Base-by-base conservation (phyloP, 768 basidiomycete species). In the Mrakia gelida region DNA sequence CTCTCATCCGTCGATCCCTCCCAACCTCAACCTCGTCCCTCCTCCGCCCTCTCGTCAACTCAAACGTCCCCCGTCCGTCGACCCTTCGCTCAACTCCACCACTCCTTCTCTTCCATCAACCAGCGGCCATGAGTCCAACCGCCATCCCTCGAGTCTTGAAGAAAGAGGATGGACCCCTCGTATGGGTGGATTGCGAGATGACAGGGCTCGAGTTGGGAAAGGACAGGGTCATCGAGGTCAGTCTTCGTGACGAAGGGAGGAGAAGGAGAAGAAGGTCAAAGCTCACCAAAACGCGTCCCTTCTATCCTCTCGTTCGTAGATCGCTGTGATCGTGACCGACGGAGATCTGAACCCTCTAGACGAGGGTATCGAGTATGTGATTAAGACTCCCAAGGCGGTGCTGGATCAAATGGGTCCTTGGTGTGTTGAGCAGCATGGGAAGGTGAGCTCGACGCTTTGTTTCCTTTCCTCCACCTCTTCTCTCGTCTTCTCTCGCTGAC, bases 321-420 rank as follows among this genome's bases (percentile, higher is more conserved):
- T 95, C 49, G 82, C 94, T 87, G 93, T 96, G 56, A 85, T 97
- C 49, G 92, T 98, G 78, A 96, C 95, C 2, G 87, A 96, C 81
- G 94, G 94, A 6, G 88, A 93, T 80, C 85, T 98, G 59, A 88
- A 93, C 34, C 82, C 88, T 16, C 91, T 97, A 7, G 93, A 97
- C 82, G 87, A 91, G 41, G 94, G 95, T 16, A 85, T 96, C 28
- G 86, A 91, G 80, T 94, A 87, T 80, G 88, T 94, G 43, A 90
- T 98, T 75, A 86, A 85, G 72, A 92, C 90, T 0, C 89, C 92
- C 77, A 93, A 92, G 82, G 84, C 85, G 26, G 81, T 88, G 16
- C 84, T 97, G 49, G 92, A 95, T 82, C 94, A 92, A 26, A 97
- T 97, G 95, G 88, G 89, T 79, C 87, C 90, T 79, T 97, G 95